Evolutionary conservation across 345 rosid species (phyloP), one percentile per base, ranked within the genome.

Genomic region (Bruguiera gymnorhiza): DNA sequence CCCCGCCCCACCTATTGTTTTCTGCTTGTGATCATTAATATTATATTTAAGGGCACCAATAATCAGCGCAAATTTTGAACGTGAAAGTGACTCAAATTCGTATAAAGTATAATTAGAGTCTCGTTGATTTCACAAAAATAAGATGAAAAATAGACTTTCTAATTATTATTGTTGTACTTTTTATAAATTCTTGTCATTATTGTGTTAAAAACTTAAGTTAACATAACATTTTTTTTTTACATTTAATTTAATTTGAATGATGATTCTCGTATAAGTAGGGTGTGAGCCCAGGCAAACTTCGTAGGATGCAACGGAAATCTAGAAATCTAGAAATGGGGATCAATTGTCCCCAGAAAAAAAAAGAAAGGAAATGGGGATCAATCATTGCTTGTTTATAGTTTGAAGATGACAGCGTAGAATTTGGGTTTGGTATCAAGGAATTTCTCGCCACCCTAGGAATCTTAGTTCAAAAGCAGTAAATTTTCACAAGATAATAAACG

Each of bases 331-430:
- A 32, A 23, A 67, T 72, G 75, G 81, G 81, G 69, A 67, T 72
- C 81, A 78, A 78, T 82, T 34, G 37, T 34, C 7, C 37, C 24
- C 24, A 34, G 36, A 24, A 32, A 6, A 32, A 32, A 32, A 32
- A 6, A 6, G 4, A 1, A 32, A 6, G 6, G 11, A 32, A 32
- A 64, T 68, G 75, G 79, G 83, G 69, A 67, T 74, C 81, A 78
- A 80, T 82, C 70, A 82, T 78, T 84, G 79, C 66, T 68, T 70
- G 82, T 65, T 78, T 71, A 80, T 78, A 71, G 81, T 74, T 76
- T 73, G 63, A 71, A 21, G 73, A 76, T 76, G 80, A 76, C 82
- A 74, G 68, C 76, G 68, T 80, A 80, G 84, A 82, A 85, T 82
- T 82, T 77, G 65, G 70, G 88, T 80, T 75, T 68, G 68, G 81